Evolutionary conservation across 257 asterid species (phyloP), one percentile per base, ranked within the genome.

Genomic region (Coffea eugenioides): DNA sequence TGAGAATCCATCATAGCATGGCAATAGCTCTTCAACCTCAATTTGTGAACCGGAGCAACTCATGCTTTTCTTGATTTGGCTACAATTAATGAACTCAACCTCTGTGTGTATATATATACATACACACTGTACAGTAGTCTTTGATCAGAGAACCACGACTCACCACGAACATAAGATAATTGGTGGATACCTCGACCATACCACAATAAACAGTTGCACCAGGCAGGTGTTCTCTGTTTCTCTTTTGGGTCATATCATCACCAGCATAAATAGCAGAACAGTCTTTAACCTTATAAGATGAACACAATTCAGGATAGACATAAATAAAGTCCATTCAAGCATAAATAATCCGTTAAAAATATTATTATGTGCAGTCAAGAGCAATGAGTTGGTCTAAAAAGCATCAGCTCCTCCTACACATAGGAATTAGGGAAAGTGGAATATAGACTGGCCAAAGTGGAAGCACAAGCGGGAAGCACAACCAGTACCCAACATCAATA

Each of bases 201-300:
- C 98, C 99, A 94, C 74, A 96, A 57, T 88, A 96, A 92, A 0
- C 98, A 97, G 89, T 96, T 98, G 80, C 99, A 96, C 98, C 98
- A 94, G 78, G 98, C 97, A 14, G 97, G 98, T 4, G 98, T 94
- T 88, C 96, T 80, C 67, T 97, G 87, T 86, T 94, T 94, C 87
- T 90, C 97, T 80, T 90, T 94, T 5, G 90, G 92, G 79, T 89
- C 86, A 86, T 84, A 52, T 88, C 87, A 79, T 94, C 97, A 10
- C 98, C 97, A 12, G 97, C 92, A 23, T 94, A 94, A 31, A 31
- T 31, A 31, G 34, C 34, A 31, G 1, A 31, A 31, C 1, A 31
- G 34, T 31, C 34, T 31, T 31, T 31, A 31, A 31, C 34, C 34
- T 31, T 31, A 31, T 31, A 31, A 31, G 34, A 31, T 0, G 34